Conservation (phyloP, 106 monocot species). For the Dioscorea alata region DNA sequence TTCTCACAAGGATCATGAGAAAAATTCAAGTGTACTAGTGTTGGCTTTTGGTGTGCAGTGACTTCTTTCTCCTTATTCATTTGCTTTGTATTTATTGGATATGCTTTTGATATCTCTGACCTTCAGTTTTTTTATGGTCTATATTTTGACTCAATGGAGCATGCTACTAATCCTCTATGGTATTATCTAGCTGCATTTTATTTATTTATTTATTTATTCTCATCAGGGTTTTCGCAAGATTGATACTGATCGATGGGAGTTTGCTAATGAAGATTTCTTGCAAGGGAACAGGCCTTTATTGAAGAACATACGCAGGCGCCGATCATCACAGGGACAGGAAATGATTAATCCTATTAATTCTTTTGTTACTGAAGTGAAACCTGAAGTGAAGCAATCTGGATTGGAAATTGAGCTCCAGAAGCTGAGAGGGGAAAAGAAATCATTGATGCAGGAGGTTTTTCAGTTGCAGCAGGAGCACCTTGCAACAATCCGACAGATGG, state of each 20-base stretch:
- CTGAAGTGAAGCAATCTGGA: slow-evolving; percentile 12
- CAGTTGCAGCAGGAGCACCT: slow-evolving; percentile 46
- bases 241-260: slow-evolving; percentile 68
- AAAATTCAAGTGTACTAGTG: too few species aligned
- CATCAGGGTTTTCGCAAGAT: slow-evolving; percentile 68
- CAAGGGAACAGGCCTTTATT: slow-evolving; percentile 38
- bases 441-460: slow-evolving; percentile 44
- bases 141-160: too few species aligned
- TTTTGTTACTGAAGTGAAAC: slow-evolving; percentile 19
- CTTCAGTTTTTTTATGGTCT: too few species aligned
- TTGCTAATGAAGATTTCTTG: slow-evolving; percentile 67
- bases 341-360: slow-evolving; percentile 6
- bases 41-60: too few species aligned
- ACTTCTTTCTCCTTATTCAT: too few species aligned
- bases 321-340: slow-evolving; percentile 36
- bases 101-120: too few species aligned
- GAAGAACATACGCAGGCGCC: slow-evolving; percentile 55
- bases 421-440: slow-evolving; percentile 43
- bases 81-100: too few species aligned
- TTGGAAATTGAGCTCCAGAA: slow-evolving; percentile 34
- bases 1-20: too few species aligned
- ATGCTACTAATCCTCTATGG: not conserved
- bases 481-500: slow-evolving; percentile 35
- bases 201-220: slow-evolving; percentile 5
- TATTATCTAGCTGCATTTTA: not conserved